phyloP scores from a whole-genome alignment of 179 eudicot species.

The Drosera spatulata region DNA sequence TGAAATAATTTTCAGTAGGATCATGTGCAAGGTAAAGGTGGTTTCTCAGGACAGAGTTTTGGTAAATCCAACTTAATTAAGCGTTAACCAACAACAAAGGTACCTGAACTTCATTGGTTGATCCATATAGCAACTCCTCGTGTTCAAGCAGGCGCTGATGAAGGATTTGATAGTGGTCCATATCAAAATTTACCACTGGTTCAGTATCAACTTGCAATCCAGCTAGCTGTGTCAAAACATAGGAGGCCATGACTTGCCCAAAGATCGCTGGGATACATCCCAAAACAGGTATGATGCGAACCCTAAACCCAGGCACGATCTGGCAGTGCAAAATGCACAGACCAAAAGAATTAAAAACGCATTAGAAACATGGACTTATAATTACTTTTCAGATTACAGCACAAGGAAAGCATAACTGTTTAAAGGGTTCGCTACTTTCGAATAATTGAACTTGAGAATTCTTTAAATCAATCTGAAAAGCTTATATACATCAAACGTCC shows the following conservation, averaged over 20 bases:
- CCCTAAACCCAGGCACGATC: constrained; percentile 98
- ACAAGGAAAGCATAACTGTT: no score
- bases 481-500: no score
- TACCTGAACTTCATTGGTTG: constrained; percentile 81
- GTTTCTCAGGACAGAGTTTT: no score
- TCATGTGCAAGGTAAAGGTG: no score
- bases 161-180: constrained; percentile 73
- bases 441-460: no score
- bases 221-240: constrained; percentile 76
- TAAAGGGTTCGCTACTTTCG: no score
- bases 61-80: neutral
- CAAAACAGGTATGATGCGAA: constrained; percentile 91
- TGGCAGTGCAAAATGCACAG: constrained; percentile 18
- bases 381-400: no score
- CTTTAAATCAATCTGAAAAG: no score
- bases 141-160: constrained; percentile 97
- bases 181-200: constrained; percentile 83
- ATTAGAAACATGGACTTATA: neutral
- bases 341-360: neutral
- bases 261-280: constrained; percentile 97
- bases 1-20: no score
- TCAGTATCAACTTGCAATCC: constrained; percentile 73
- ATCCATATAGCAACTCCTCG: constrained; percentile 77
- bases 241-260: constrained; percentile 98
- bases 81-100: neutral